phyloP scores from a whole-genome alignment of 495 filamentous ascomycete genomes.

The Monascus purpureus region DNA sequence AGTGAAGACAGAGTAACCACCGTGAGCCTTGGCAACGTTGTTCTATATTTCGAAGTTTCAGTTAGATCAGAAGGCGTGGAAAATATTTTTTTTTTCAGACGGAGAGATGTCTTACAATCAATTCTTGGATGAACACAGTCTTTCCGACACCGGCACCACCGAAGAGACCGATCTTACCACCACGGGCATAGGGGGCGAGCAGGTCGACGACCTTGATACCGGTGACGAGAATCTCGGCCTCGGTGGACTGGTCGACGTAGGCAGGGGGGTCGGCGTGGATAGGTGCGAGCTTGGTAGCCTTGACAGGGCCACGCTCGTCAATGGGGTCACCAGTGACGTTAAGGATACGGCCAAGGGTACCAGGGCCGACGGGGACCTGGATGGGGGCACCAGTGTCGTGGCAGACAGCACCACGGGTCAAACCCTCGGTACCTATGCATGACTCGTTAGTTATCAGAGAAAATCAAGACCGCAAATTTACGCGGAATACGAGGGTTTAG shows the following conservation, averaged over 20 bases:
- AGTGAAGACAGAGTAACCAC: conserved; percentile 99
- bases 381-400: conserved; percentile 89
- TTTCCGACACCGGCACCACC: conserved; percentile 99
- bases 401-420: conserved; percentile 75
- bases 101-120: conserved; percentile 60
- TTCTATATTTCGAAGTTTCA: no score
- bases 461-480: conserved; percentile 1
- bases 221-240: conserved; percentile 90
- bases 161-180: conserved; percentile 99
- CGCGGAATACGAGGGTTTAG: neutral
- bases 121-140: conserved; percentile 99
- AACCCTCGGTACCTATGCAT: conserved; percentile 86
- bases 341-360: conserved; percentile 96
- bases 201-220: conserved; percentile 99
- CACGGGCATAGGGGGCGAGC: conserved; percentile 96
- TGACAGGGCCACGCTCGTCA: conserved; percentile 97
- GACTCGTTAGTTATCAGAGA: conserved; percentile 3
- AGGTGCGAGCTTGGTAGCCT: conserved; percentile 68
- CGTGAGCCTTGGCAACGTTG: conserved; percentile 99
- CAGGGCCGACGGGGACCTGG: conserved; percentile 90
- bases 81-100: no score
- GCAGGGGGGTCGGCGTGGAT: conserved; percentile 88
- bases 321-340: conserved; percentile 99
- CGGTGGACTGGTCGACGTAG: conserved; percentile 90
- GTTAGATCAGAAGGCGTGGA: no score